Percentiles rank a stretch among this genome's conserved stretches.
Conservation (phyloP, 2,329 filamentous ascomycete species). For the Knoxdaviesia proteae region DNA sequence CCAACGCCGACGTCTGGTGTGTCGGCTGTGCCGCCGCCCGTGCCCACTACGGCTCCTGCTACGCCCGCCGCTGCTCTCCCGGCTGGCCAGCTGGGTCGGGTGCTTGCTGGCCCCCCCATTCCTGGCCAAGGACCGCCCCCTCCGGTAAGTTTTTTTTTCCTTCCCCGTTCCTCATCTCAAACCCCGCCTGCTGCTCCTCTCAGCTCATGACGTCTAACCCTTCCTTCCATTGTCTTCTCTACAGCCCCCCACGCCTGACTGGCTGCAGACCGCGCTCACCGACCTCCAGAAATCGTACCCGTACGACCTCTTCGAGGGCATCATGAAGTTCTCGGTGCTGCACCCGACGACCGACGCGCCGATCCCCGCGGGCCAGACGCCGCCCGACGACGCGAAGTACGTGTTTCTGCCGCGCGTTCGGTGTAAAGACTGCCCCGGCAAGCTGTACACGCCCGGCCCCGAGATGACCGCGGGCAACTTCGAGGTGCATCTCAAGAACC, state of each 20-base stretch:
- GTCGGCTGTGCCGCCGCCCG: constrained; percentile 15
- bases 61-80: constrained; percentile 17
- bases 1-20: constrained; percentile 11
- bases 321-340: constrained; percentile 77
- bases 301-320: constrained; percentile 65
- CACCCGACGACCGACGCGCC: constrained; percentile 49
- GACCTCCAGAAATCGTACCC: constrained; percentile 52
- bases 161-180: constrained; percentile 2
- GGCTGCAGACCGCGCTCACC: constrained; percentile 59
- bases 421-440: constrained; percentile 81
- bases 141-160: constrained; percentile 31
- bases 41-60: constrained; percentile 11
- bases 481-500: constrained; percentile 77
- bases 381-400: constrained; percentile 46
- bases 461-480: constrained; percentile 77
- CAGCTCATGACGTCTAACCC: constrained; percentile 1
- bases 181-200: constrained; percentile 6
- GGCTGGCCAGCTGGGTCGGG: constrained; percentile 39
- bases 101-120: constrained; percentile 43
- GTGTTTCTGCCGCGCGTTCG: constrained; percentile 77
- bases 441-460: constrained; percentile 79
- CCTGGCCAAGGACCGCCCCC: constrained; percentile 32
- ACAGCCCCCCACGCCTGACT: constrained; percentile 68
- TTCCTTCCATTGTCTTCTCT: background rate
- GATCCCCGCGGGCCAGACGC: constrained; percentile 29